Base-by-base conservation (phyloP, 257 asterid species). In the Handroanthus guayacan region DNA sequence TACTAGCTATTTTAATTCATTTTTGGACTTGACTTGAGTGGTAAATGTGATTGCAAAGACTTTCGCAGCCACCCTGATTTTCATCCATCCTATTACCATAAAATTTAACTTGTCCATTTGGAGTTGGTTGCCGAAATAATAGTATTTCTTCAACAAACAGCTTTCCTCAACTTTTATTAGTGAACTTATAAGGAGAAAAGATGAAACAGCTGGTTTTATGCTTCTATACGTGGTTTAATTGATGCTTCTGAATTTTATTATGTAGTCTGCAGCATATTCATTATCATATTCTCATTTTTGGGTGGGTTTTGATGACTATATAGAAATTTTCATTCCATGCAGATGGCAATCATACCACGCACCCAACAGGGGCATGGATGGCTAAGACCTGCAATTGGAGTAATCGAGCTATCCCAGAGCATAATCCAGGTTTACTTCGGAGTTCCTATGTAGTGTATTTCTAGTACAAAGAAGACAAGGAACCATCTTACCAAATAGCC, bases 331-430 rank as follows among this genome's bases (percentile, higher is more conserved):
- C 64, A 61, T 72, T 78, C 74, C 63, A 41, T 84, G 82, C 89
- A 95, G 99, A 95, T 95, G 97, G 90, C 99, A 56, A 79, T 91
- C 56, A 84, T 95, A 79, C 97, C 99, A 31, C 97, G 95, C 74
- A 84, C 93, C 74, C 93, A 87, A 17, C 95, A 86, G 77, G 97
- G 98, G 48, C 93, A 89, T 71, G 99, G 99, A 69, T 95, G 97
- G 98, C 89, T 95, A 82, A 90, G 99, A 87, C 99, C 99, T 79
- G 99, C 99, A 75, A 86, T 87, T 77, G 99, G 99, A 77, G 99
- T 95, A 70, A 76, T 95, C 71, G 99, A 95, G 84, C 82, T 95
- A 74, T 91, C 98, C 76, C 98, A 95, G 87, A 86, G 99, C 80
- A 81, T 95, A 69, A 85, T 91, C 68, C 99, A 95, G 98, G 99